A percentile compares a stretch with the other conserved stretches of the same genome.
Conservation (phyloP, 805 yeast species). For the Monosporozyma aquatica region DNA sequence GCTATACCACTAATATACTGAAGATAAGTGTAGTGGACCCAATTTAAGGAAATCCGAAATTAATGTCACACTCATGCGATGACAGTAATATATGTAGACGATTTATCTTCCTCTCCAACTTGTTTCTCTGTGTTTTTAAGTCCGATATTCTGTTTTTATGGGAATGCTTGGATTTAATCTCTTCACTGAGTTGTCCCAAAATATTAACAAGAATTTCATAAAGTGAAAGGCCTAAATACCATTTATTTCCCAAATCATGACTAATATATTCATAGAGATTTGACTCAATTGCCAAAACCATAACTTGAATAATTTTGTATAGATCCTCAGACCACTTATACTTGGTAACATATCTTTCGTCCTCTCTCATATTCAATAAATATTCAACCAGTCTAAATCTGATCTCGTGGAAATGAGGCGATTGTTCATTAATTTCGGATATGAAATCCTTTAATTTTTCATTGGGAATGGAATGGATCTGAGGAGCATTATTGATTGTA, state of each 20-base stretch:
- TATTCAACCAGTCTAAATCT: conserved; percentile 27
- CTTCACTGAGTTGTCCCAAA: conserved; percentile 30
- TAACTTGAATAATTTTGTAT: conserved; percentile 27
- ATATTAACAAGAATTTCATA: conserved; percentile 40
- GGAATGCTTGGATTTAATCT: conserved; percentile 24
- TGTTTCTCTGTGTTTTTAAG: conserved; percentile 33
- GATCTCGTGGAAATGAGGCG: conserved; percentile 33
- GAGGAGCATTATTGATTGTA: background rate
- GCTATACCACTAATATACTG: conserved; percentile 36
- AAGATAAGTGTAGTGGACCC: conserved; percentile 40
- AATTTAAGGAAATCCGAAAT: conserved; percentile 32
- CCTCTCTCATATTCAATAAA: conserved; percentile 15
- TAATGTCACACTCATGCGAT: conserved; percentile 14
- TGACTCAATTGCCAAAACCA: conserved; percentile 26
- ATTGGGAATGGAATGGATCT: conserved; percentile 10
- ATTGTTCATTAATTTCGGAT: conserved; percentile 17
- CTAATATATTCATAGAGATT: conserved; percentile 17
- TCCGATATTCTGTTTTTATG: conserved; percentile 28
- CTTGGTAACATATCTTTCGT: conserved; percentile 30
- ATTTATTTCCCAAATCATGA: conserved; percentile 5
- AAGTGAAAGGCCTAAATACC: conserved; percentile 28
- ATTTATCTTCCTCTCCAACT: conserved; percentile 37
- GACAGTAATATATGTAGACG: conserved; percentile 41
- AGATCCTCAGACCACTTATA: conserved; percentile 35
- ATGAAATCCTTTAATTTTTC: conserved; percentile 20